A percentile compares a stretch with the other conserved stretches of the same genome.
These are phyloP conservation scores for Babesia gibsoni DNA, from an alignment of 169 alveolate species.

Conservation along the genomic window DNA sequence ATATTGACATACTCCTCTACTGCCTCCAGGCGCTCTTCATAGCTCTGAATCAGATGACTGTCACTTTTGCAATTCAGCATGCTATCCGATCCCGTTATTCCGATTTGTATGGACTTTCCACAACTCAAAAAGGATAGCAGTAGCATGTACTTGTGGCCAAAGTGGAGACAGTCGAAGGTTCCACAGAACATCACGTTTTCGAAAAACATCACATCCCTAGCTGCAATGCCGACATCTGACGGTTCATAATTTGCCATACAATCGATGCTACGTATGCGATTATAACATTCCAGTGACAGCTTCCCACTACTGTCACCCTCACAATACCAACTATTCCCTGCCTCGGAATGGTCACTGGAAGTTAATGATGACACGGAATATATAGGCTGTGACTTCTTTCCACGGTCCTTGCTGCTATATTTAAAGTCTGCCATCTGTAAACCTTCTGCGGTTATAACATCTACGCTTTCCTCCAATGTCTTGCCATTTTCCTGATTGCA, in stretches of 20 bases:
- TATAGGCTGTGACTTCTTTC: too few relatives aligned
- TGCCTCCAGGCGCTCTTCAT: conserved; percentile 21
- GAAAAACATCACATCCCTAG: conserved; percentile 6
- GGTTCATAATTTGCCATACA: conserved; percentile 16
- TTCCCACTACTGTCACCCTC: too few relatives aligned
- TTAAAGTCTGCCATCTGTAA: too few relatives aligned
- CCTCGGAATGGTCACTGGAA: too few relatives aligned
- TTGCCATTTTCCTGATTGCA: too few relatives aligned
- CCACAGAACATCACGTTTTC: conserved; percentile 53
- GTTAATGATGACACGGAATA: too few relatives aligned
- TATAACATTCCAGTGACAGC: too few relatives aligned
- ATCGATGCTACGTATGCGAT: too few relatives aligned
- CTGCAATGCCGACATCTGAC: background rate
- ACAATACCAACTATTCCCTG: too few relatives aligned
- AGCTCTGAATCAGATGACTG: conserved; percentile 13
- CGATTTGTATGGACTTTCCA: conserved; percentile 20
- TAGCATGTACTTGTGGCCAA: conserved; percentile 59
- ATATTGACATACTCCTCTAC: conserved; percentile 7
- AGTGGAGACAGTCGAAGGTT: conserved; percentile 61
- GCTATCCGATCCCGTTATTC: conserved; percentile 45
- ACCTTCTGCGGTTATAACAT: too few relatives aligned
- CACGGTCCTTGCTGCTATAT: too few relatives aligned
- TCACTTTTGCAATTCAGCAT: conserved; percentile 22
- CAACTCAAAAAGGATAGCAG: conserved; percentile 46
- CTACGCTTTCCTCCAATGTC: too few relatives aligned